phyloP scores from a whole-genome alignment of 2,329 filamentous ascomycete species.

The Nemania sp. region DNA sequence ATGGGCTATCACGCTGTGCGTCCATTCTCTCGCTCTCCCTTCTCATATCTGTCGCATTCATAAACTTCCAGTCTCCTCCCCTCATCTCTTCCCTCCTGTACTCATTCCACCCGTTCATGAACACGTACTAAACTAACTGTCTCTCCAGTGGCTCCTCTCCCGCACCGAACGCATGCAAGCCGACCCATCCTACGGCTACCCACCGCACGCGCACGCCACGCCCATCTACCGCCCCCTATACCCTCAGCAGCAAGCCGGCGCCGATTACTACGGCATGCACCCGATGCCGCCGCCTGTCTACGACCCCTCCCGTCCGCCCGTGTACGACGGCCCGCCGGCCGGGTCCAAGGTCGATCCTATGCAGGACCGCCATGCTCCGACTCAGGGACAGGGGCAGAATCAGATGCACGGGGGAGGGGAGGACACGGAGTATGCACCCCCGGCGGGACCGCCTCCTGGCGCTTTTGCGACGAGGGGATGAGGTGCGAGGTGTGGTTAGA shows the following conservation, averaged over 20 bases:
- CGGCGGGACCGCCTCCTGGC: conserved; percentile 53
- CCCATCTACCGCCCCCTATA: conserved; percentile 42
- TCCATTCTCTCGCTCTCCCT: not conserved
- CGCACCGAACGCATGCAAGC: conserved; percentile 49
- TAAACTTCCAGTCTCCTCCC: not conserved
- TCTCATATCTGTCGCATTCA: not conserved
- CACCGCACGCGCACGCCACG: conserved; percentile 42
- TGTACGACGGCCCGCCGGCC: conserved; percentile 56
- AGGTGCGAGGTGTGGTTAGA: not conserved
- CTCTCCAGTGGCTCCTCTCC: conserved; percentile 55
- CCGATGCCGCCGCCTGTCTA: conserved; percentile 61
- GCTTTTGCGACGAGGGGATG: conserved; percentile 21
- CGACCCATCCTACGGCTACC: conserved; percentile 54
- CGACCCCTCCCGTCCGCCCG: conserved; percentile 59
- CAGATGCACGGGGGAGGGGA: conserved; percentile 20
- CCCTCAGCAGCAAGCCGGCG: conserved; percentile 27
- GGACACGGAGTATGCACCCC: conserved; percentile 49
- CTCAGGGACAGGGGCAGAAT: not conserved
- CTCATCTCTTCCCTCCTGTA: conserved; percentile 1
- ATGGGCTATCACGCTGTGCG: conserved; percentile 71
- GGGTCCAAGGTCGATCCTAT: conserved; percentile 57
- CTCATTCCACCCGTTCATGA: not conserved
- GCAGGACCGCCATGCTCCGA: conserved; percentile 41
- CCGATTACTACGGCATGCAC: conserved; percentile 52
- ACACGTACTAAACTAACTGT: not conserved